Conservation (phyloP, 148 eudicot genomes). For the Selenicereus undatus region DNA sequence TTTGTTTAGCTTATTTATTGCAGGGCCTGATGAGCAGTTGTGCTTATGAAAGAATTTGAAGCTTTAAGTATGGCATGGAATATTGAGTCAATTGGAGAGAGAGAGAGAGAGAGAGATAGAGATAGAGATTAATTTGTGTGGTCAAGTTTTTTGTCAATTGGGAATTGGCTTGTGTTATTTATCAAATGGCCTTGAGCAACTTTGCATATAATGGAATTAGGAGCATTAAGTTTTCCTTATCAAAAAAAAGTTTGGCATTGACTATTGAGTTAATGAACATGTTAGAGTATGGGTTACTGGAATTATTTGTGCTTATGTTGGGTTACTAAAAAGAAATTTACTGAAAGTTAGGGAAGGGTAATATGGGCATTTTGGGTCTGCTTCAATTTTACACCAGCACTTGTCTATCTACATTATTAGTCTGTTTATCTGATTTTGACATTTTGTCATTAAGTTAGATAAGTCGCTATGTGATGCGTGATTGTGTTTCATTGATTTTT, state of each 20-base stretch:
- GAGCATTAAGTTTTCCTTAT: neutral
- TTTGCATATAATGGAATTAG: neutral
- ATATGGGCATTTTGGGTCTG: neutral
- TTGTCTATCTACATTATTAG: neutral
- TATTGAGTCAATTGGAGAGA: neutral
- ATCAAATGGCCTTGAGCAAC: neutral
- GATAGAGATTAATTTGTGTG: neutral
- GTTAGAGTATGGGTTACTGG: neutral
- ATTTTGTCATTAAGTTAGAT: too few relatives aligned
- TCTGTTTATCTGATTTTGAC: neutral
- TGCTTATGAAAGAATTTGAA: neutral
- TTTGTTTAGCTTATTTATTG: neutral
- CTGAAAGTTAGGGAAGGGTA: neutral
- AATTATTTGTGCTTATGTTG: neutral
- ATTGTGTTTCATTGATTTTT: constrained; percentile 12
- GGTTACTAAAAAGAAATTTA: neutral
- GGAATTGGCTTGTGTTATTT: neutral
- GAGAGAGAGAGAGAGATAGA: neutral
- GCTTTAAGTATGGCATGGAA: neutral
- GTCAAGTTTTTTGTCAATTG: neutral
- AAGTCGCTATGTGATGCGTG: neutral
- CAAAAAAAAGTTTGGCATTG: neutral
- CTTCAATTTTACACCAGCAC: neutral
- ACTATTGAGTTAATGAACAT: neutral
- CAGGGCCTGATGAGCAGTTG: neutral